A percentile compares a stretch with the other conserved stretches of the same genome.
These are phyloP conservation scores for Erythrobasidium hasegawianum DNA, from an alignment of 1,284 basidiomycete genomes.

Conservation along the genomic window DNA sequence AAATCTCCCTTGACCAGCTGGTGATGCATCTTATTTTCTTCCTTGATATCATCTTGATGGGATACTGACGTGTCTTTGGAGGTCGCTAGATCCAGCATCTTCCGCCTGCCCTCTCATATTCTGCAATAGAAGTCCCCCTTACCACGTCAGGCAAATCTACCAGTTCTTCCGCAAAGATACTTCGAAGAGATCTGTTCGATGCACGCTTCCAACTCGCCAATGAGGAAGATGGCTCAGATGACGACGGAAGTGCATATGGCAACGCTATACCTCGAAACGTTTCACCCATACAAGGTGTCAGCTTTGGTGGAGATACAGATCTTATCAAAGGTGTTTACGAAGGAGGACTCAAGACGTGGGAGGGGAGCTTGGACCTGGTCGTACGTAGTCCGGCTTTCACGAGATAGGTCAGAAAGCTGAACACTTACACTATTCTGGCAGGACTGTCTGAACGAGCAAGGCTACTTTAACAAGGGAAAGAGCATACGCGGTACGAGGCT, in stretches of 20 bases:
- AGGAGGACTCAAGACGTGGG: slow-evolving; percentile 97
- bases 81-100: slow-evolving; percentile 44
- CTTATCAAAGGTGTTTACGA: slow-evolving; percentile 90
- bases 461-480: slow-evolving; percentile 6
- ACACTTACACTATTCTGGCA: no score
- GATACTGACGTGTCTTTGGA: not conserved
- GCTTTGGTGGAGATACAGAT: slow-evolving; percentile 61
- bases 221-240: slow-evolving; percentile 44
- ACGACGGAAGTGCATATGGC: slow-evolving; percentile 36
- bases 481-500: slow-evolving; percentile 54
- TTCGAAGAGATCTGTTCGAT: slow-evolving; percentile 85
- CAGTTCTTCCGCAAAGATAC: slow-evolving; percentile 50
- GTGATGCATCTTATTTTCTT: not conserved
- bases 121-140: slow-evolving; percentile 42
- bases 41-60: not conserved
- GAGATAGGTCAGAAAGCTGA: no score
- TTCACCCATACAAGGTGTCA: slow-evolving; percentile 43
- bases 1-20: slow-evolving; percentile 19
- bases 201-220: slow-evolving; percentile 84
- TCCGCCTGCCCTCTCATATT: slow-evolving; percentile 47
- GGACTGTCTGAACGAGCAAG: slow-evolving; percentile 7
- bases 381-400: slow-evolving; percentile 40
- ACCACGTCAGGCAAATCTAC: not conserved
- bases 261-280: slow-evolving; percentile 53
- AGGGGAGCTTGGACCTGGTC: slow-evolving; percentile 85